A percentile compares a stretch with the other conserved stretches of the same genome.
Evolutionary conservation across 257 asterid genomes (phyloP).

Genomic region (Jasminum sambac): DNA sequence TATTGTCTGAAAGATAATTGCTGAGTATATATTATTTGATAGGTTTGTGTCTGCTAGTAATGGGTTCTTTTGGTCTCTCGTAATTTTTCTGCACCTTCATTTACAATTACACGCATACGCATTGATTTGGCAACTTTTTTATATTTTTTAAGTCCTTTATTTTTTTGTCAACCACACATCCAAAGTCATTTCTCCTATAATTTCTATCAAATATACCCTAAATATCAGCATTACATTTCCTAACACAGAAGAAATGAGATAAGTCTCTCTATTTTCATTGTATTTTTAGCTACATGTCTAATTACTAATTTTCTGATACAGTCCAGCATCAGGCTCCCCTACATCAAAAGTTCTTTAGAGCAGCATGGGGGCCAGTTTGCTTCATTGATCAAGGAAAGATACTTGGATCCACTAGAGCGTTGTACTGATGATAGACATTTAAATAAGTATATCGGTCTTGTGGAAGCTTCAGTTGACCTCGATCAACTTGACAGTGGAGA

Average conservation of each 20-base stretch:
- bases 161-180: too few relatives aligned
- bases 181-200: too few relatives aligned
- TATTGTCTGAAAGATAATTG: neutral
- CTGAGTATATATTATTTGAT: neutral
- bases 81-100: too few relatives aligned
- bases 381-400: constrained; percentile 66
- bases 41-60: constrained; percentile 1
- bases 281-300: constrained; percentile 14
- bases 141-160: too few relatives aligned
- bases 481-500: constrained; percentile 98
- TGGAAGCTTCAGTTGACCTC: constrained; percentile 94
- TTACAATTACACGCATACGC: too few relatives aligned
- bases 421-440: constrained; percentile 87
- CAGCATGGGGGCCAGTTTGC: constrained; percentile 74
- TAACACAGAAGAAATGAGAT: constrained; percentile 13
- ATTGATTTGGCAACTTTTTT: too few relatives aligned
- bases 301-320: constrained; percentile 41
- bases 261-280: constrained; percentile 1
- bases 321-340: constrained; percentile 92
- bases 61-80: constrained; percentile 15
- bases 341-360: constrained; percentile 70
- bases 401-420: constrained; percentile 59
- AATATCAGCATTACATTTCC: neutral
- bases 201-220: neutral
- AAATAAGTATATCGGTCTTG: constrained; percentile 87